Base-by-base conservation (phyloP, 208 protist genomes). In the Acanthamoeba castellanii region DNA sequence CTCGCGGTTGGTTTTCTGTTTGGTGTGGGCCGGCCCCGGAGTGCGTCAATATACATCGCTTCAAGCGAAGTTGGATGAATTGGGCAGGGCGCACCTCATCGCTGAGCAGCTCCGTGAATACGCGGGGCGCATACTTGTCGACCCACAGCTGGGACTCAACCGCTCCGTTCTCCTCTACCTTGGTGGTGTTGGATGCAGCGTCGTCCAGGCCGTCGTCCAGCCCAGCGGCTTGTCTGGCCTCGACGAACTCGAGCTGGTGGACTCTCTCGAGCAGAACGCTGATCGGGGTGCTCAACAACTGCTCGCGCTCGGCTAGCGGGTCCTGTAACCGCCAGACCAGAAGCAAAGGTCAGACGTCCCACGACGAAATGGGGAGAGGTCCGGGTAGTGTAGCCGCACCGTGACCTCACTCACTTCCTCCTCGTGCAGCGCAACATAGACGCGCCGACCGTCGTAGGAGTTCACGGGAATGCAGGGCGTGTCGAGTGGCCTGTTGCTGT, bases 1-100 rank as follows among this genome's bases (percentile, higher is more conserved):
- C 52, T 94, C 91, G 4, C 91, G 6, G 59, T 94, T 94, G 32
- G 91, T 94, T 87, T 94, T 94, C 91, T 94, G 45, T 20, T 4
- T 5, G 37, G 37, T 42, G 37, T 42, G 37, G 37, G 37, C 2
- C 37, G 37, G 37, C 37, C 37, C 37, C 37, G 6, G 37, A 42
- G 52, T 8, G 52, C 52, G 52, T 57, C 16, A 13, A 20, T 57
- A 2, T 57, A 6, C 52, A 20, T 57, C 11, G 3, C 52, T 13
- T 20, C 52, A 22, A 1, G 52, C 52, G 52, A 57, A 20, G 18
- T 57, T 57, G 52, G 18, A 13, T 8, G 52, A 20, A 6, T 9
- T 85, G 76, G 22, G 20, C 22, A 20, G 45, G 22, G 32, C 22
- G 52, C 34, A 85, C 91, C 76, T 94, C 91, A 30, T 94, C 91